Percentiles rank a stretch among this genome's conserved stretches.
These are phyloP conservation scores for Gymnopilus junonius DNA, from an alignment of 768 basidiomycete species.

Conservation along the genomic window DNA sequence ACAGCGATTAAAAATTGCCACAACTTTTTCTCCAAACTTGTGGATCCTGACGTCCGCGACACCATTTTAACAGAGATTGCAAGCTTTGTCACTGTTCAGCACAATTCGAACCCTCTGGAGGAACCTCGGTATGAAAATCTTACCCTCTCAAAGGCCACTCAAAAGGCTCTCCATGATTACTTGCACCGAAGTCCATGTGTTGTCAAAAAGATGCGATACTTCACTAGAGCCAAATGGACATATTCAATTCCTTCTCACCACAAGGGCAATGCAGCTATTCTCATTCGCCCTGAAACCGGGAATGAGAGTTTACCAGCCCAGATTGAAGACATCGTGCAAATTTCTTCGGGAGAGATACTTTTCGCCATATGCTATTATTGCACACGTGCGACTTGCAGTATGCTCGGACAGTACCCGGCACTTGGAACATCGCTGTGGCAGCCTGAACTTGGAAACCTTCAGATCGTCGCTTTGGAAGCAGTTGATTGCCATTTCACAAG, in stretches of 20 bases:
- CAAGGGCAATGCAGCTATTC: constrained; percentile 4
- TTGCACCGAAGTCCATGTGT: no score
- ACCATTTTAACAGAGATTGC: constrained; percentile 13
- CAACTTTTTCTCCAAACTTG: constrained; percentile 10
- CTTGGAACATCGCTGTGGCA: no score
- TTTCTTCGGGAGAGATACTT: not conserved
- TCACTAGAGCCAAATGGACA: no score
- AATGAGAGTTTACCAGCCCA: not conserved
- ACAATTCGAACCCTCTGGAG: not conserved
- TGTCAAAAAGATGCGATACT: no score
- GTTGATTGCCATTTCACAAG: no score
- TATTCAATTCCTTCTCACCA: not conserved
- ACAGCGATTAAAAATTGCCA: constrained; percentile 12
- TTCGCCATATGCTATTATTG: no score
- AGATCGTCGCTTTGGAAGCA: no score
- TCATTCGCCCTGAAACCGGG: not conserved
- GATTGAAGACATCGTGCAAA: not conserved
- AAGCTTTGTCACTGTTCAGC: not conserved
- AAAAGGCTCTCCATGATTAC: no score
- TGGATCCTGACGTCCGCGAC: constrained; percentile 16
- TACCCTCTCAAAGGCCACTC: not conserved
- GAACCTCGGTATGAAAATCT: not conserved
- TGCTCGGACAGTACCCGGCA: no score
- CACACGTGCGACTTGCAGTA: no score
- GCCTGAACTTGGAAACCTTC: no score